Conservation (phyloP, 2,329 filamentous ascomycete genomes). For the Monilinia vaccinii-corymbosi region DNA sequence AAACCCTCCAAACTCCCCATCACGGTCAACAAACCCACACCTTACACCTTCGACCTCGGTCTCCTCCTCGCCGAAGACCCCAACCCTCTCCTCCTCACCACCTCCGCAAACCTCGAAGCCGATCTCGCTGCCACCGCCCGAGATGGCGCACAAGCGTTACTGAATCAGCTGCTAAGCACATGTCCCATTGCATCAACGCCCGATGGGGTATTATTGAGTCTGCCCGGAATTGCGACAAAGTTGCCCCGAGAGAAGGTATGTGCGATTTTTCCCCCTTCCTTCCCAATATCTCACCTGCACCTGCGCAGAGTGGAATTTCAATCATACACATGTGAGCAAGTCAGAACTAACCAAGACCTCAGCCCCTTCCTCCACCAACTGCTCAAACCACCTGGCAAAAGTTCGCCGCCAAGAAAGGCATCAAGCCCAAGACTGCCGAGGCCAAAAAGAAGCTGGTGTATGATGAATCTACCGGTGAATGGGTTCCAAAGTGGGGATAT, state of each 20-base stretch:
- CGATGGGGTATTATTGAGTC: slow-evolving; percentile 65
- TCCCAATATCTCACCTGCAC: background rate
- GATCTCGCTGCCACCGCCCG: slow-evolving; percentile 67
- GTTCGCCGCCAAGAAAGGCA: slow-evolving; percentile 95
- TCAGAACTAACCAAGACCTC: background rate
- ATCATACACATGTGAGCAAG: background rate
- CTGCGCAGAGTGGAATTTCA: background rate
- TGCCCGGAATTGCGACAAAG: slow-evolving; percentile 60
- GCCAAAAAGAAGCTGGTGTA: slow-evolving; percentile 69
- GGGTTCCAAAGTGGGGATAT: slow-evolving; percentile 93
- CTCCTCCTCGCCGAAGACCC: slow-evolving; percentile 79
- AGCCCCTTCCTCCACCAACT: slow-evolving; percentile 70
- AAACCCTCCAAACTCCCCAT: slow-evolving; percentile 41
- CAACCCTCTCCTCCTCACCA: slow-evolving; percentile 62
- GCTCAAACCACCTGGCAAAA: slow-evolving; percentile 88
- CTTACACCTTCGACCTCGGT: slow-evolving; percentile 86
- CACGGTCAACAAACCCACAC: slow-evolving; percentile 70
- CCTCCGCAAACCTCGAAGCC: slow-evolving; percentile 46
- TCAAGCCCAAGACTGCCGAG: slow-evolving; percentile 79
- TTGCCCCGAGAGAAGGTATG: slow-evolving; percentile 75
- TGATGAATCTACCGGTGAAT: slow-evolving; percentile 77
- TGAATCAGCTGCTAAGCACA: slow-evolving; percentile 89
- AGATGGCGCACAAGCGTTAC: slow-evolving; percentile 81
- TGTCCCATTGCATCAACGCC: slow-evolving; percentile 65
- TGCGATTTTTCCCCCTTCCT: slow-evolving; percentile 1